A percentile compares a stretch with the other conserved stretches of the same genome.
These are phyloP conservation scores for Termitomyces sp. DNA, from an alignment of 768 basidiomycete genomes.

Conservation along the genomic window DNA sequence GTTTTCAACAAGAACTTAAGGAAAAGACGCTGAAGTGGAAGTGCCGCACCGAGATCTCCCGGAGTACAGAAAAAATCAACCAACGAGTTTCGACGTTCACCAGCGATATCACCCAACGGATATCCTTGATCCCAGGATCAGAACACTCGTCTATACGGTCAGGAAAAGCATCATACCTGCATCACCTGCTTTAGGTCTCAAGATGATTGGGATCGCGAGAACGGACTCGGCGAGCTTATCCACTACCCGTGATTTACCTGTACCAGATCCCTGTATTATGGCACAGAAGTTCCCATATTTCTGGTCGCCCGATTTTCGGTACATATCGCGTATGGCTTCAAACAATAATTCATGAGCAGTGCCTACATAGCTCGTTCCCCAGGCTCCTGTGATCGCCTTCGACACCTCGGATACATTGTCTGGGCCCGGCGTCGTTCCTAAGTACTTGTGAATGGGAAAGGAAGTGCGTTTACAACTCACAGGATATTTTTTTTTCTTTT, in stretches of 20 bases:
- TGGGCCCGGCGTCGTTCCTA: too few relatives aligned
- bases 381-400: neutral
- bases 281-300: neutral
- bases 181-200: neutral
- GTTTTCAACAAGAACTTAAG: neutral
- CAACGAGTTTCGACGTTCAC: neutral
- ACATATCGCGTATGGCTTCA: neutral
- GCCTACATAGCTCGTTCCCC: neutral
- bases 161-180: neutral
- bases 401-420: too few relatives aligned
- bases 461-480: neutral
- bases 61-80: neutral
- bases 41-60: neutral
- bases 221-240: too few relatives aligned
- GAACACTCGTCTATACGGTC: neutral
- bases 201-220: neutral
- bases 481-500: neutral
- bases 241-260: too few relatives aligned
- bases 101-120: neutral
- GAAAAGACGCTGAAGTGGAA: neutral
- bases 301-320: neutral
- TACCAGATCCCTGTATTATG: too few relatives aligned
- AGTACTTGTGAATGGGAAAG: neutral
- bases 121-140: neutral
- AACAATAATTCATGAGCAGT: too few relatives aligned